phyloP scores from a whole-genome alignment of 2,329 filamentous ascomycete genomes.

The Ascochyta rabiei region DNA sequence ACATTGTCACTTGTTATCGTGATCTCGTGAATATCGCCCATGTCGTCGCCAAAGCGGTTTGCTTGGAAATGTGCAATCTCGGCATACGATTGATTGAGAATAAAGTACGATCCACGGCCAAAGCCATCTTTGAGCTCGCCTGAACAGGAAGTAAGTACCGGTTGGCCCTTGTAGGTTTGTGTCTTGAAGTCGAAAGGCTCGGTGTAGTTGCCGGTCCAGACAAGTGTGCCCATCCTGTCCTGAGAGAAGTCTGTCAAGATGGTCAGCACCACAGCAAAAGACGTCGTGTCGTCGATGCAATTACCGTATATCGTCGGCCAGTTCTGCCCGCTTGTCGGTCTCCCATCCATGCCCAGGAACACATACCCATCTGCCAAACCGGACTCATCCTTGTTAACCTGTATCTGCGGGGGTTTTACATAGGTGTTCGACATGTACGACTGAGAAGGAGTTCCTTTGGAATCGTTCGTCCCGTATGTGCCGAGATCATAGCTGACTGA shows the following conservation, averaged over 20 bases:
- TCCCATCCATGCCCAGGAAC: slow-evolving; percentile 24
- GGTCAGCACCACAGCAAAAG: neutral
- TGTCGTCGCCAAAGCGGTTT: slow-evolving; percentile 14
- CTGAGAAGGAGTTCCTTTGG: slow-evolving; percentile 22
- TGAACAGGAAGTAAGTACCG: slow-evolving; percentile 28
- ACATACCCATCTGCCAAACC: slow-evolving; percentile 20
- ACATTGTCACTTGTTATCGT: slow-evolving; percentile 52
- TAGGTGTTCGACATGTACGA: slow-evolving; percentile 23
- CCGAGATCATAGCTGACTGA: slow-evolving; percentile 22
- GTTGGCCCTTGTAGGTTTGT: slow-evolving; percentile 29
- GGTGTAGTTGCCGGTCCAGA: slow-evolving; percentile 28
- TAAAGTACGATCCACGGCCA: slow-evolving; percentile 19
- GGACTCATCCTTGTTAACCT: slow-evolving; percentile 21
- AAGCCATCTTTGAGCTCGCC: slow-evolving; percentile 21
- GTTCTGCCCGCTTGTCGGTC: slow-evolving; percentile 26
- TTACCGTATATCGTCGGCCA: slow-evolving; percentile 26
- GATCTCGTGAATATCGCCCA: slow-evolving; percentile 54
- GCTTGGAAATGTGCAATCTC: slow-evolving; percentile 25
- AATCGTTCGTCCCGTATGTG: slow-evolving; percentile 17
- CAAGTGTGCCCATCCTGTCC: slow-evolving; percentile 24
- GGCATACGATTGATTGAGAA: slow-evolving; percentile 26
- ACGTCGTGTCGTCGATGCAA: neutral
- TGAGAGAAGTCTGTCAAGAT: slow-evolving; percentile 16
- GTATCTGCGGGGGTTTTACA: slow-evolving; percentile 23
- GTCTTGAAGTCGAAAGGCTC: slow-evolving; percentile 29